A percentile compares a stretch with the other conserved stretches of the same genome.
Conservation (phyloP, 495 filamentous ascomycete species). For the Hyaloscypha bicolor region DNA sequence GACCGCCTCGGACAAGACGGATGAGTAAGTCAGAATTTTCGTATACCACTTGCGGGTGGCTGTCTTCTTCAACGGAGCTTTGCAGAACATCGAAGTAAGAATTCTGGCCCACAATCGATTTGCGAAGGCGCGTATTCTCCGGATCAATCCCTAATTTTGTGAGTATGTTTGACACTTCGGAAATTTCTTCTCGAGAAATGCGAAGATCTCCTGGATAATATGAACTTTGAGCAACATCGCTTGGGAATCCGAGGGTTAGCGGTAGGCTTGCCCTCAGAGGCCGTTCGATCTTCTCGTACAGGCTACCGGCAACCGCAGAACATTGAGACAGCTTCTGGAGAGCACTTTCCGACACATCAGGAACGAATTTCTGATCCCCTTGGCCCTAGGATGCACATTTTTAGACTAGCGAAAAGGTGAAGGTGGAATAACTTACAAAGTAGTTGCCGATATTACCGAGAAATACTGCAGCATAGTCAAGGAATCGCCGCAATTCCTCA, state of each 20-base stretch:
- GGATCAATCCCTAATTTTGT: constrained; percentile 25
- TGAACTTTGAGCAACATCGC: constrained; percentile 23
- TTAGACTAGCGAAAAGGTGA: constrained; percentile 5
- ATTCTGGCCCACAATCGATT: constrained; percentile 13
- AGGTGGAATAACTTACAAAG: constrained; percentile 27
- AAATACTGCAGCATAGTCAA: constrained; percentile 39
- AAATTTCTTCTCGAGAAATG: constrained; percentile 29
- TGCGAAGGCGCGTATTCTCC: constrained; percentile 34
- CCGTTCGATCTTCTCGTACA: constrained; percentile 9
- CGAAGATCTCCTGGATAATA: constrained; percentile 28
- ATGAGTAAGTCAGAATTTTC: constrained; percentile 1
- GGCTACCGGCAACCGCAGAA: constrained; percentile 1
- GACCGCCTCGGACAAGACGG: constrained; percentile 6
- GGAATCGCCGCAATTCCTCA: constrained; percentile 33
- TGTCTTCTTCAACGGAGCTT: constrained; percentile 9
- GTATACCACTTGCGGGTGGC: constrained; percentile 22
- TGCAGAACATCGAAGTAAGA: constrained; percentile 6
- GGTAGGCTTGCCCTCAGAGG: neutral
- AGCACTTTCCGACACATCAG: constrained; percentile 17
- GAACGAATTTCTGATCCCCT: constrained; percentile 38
- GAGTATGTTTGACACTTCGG: constrained; percentile 23
- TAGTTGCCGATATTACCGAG: constrained; percentile 42
- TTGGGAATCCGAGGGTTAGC: constrained; percentile 5
- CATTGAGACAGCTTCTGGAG: constrained; percentile 6
- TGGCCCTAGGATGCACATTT: constrained; percentile 28